These are phyloP conservation scores for Phlebiopsis flavidoalba DNA, from an alignment of 768 basidiomycete species.

Conservation along the genomic window DNA sequence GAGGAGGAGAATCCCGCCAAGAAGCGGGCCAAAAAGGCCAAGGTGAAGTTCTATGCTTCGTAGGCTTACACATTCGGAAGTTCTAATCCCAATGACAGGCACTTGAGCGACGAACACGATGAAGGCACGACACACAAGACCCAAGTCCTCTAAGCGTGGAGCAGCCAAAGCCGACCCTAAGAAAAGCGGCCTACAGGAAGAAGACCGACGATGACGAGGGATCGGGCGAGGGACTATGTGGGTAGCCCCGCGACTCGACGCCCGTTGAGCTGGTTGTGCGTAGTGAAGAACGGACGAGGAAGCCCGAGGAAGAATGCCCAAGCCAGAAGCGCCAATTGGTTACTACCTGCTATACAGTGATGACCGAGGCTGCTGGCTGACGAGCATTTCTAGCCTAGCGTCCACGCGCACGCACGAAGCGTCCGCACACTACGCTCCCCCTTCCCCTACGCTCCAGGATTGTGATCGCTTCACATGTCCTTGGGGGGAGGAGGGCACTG, in stretches of 20 bases:
- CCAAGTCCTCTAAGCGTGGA: constrained; percentile 50
- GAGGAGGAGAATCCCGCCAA: constrained; percentile 45
- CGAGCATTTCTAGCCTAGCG: too few relatives aligned
- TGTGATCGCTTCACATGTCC: too few relatives aligned
- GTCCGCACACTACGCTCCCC: constrained; percentile 3
- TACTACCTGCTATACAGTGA: too few relatives aligned
- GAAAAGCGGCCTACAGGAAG: constrained; percentile 36
- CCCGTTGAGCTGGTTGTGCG: constrained; percentile 34
- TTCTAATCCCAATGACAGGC: neutral
- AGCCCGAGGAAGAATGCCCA: constrained; percentile 28
- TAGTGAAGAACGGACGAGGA: constrained; percentile 41
- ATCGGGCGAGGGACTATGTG: constrained; percentile 47
- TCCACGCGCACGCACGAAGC: constrained; percentile 73
- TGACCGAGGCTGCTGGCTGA: too few relatives aligned
- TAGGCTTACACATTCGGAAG: constrained; percentile 9
- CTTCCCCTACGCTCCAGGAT: constrained; percentile 17
- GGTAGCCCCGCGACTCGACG: constrained; percentile 38
- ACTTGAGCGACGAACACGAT: constrained; percentile 31
- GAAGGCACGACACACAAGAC: constrained; percentile 46
- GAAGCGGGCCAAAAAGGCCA: constrained; percentile 32
- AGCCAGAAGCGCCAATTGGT: too few relatives aligned
- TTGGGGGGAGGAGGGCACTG: too few relatives aligned
- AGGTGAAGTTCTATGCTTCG: constrained; percentile 4
- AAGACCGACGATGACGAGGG: constrained; percentile 38
- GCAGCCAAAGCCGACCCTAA: constrained; percentile 40